Conservation (phyloP, 1,284 basidiomycete species). For the Psilocybe mexicana region DNA sequence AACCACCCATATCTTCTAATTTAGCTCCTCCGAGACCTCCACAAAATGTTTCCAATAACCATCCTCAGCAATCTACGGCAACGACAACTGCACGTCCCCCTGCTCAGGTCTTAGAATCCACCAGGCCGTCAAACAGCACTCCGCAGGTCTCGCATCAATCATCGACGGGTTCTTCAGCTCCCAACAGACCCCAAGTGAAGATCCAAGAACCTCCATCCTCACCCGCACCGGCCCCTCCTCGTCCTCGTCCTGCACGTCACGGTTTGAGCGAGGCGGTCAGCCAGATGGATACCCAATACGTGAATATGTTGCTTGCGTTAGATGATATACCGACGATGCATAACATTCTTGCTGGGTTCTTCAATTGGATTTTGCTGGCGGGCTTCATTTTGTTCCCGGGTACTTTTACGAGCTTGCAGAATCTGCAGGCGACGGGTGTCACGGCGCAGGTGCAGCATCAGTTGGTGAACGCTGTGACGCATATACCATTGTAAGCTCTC, state of each 20-base stretch:
- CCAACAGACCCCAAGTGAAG: background rate
- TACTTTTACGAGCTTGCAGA: constrained; percentile 51
- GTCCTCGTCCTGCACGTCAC: constrained; percentile 10
- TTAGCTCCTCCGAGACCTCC: background rate
- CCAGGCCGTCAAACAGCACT: background rate
- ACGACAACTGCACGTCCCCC: background rate
- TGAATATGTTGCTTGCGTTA: constrained; percentile 50
- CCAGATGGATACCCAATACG: constrained; percentile 40
- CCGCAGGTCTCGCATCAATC: constrained; percentile 1
- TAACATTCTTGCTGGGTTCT: constrained; percentile 51
- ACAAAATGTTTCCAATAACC: background rate
- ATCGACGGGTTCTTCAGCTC: constrained; percentile 1
- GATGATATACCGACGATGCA: constrained; percentile 45
- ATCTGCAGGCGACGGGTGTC: constrained; percentile 23
- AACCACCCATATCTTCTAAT: background rate
- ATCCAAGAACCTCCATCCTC: constrained; percentile 5
- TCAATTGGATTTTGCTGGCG: constrained; percentile 59
- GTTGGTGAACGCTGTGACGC: constrained; percentile 37
- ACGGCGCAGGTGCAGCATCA: constrained; percentile 29
- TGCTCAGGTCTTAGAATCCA: background rate
- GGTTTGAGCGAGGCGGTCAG: constrained; percentile 16
- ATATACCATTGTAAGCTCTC: constrained; percentile 45
- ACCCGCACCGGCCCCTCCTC: background rate
- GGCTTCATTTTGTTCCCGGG: constrained; percentile 62
- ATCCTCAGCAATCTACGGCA: background rate